phyloP scores from a whole-genome alignment of 1,139 yeast genomes.

The Lodderomyces margitis region DNA sequence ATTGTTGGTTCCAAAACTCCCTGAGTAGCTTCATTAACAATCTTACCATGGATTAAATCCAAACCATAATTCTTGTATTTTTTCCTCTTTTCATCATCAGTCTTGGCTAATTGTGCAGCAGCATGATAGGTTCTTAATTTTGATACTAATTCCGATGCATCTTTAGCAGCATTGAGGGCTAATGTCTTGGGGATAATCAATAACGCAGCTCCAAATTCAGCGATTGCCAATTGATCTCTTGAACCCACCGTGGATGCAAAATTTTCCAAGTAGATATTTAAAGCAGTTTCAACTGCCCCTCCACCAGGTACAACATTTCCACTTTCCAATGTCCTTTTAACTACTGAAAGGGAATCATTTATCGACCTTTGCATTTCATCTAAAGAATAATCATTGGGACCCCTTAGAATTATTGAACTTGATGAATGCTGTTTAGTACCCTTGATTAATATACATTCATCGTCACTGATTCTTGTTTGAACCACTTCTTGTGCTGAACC shows the following conservation, averaged over 20 bases:
- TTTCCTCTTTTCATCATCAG: slow-evolving; percentile 78
- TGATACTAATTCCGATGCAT: slow-evolving; percentile 90
- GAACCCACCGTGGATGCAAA: slow-evolving; percentile 98
- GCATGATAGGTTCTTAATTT: slow-evolving; percentile 96
- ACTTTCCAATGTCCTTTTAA: slow-evolving; percentile 92
- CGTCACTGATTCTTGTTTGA: slow-evolving; percentile 91
- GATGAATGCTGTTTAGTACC: slow-evolving; percentile 95
- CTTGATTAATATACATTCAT: slow-evolving; percentile 91
- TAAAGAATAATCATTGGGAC: slow-evolving; percentile 91
- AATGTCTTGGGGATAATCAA: slow-evolving; percentile 93
- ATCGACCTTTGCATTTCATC: slow-evolving; percentile 98
- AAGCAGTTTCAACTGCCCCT: slow-evolving; percentile 96
- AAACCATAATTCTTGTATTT: slow-evolving; percentile 89
- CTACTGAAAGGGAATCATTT: slow-evolving; percentile 92
- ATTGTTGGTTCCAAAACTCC: slow-evolving; percentile 97
- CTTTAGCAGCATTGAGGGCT: slow-evolving; percentile 97
- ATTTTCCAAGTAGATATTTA: slow-evolving; percentile 91
- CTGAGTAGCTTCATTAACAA: slow-evolving; percentile 75
- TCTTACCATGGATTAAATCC: slow-evolving; percentile 86
- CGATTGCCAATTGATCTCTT: slow-evolving; percentile 96
- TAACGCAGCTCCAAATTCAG: slow-evolving; percentile 91
- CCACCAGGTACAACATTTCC: slow-evolving; percentile 98
- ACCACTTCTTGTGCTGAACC: slow-evolving; percentile 92
- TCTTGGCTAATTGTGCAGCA: slow-evolving; percentile 84
- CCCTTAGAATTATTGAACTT: slow-evolving; percentile 88